Evolutionary conservation across 31 red algal species (phyloP).

Genomic region (Endocladia muricata): DNA sequence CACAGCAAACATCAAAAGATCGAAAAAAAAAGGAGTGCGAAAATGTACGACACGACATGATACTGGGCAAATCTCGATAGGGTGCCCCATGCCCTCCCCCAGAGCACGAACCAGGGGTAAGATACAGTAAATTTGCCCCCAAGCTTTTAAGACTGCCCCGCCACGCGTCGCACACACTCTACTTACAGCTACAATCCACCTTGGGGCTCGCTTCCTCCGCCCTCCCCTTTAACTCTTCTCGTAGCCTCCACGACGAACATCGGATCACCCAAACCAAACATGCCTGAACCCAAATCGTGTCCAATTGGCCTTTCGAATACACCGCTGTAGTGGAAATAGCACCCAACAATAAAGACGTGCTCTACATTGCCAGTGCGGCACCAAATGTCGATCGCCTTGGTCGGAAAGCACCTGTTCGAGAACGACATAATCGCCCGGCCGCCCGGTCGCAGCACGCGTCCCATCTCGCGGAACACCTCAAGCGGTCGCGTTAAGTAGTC

Average conservation of each 20-base stretch:
- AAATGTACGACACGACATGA: neutral
- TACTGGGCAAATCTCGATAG: neutral
- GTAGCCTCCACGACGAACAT: constrained; percentile 75
- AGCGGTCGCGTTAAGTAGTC: constrained; percentile 82
- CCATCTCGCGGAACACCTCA: constrained; percentile 87
- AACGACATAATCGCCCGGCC: constrained; percentile 77
- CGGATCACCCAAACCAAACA: constrained; percentile 65
- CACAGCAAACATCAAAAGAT: neutral
- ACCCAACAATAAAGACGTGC: constrained; percentile 78
- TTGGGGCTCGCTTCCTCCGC: neutral
- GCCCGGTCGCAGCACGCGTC: constrained; percentile 69
- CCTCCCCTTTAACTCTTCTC: neutral
- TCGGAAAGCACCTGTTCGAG: constrained; percentile 87
- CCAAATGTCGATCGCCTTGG: constrained; percentile 84
- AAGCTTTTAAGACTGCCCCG: too few species aligned
- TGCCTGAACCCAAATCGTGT: constrained; percentile 47
- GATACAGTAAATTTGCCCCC: too few species aligned
- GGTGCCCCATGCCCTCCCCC: too few species aligned
- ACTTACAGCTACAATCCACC: too few species aligned
- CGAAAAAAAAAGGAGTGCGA: neutral
- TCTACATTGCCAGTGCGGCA: constrained; percentile 61
- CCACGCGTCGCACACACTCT: too few species aligned
- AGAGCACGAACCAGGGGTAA: too few species aligned
- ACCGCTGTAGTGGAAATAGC: constrained; percentile 79
- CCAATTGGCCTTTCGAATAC: constrained; percentile 45